Evolutionary conservation across 306 rosid species (phyloP), one percentile per base, ranked within the genome.

Genomic region (Myrica gale): DNA sequence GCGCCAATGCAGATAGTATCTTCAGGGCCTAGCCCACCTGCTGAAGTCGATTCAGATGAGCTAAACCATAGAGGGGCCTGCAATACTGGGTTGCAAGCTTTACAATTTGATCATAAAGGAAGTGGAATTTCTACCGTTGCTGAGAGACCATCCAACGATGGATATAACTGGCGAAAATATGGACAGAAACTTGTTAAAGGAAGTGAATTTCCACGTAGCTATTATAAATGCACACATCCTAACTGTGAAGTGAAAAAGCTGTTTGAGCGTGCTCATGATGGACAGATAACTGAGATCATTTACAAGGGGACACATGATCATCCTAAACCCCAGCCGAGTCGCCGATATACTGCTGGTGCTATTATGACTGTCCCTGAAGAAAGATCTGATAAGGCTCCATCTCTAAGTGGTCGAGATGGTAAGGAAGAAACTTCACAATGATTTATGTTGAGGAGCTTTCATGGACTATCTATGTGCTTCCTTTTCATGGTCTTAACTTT

Each of bases 161-260:
- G 98, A 75, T 95, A 95, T 82, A 92, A 95, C 83, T 95, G 98
- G 98, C 81, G 98, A 74, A 95, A 95, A 70, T 95, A 95, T 60
- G 98, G 98, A 74, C 97, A 95, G 83, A 95, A 95, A 76, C 98
- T 75, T 61, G 98, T 95, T 76, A 95, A 95, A 82, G 98, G 98
- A 74, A 83, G 98, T 84, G 98, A 95, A 85, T 95, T 92, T 79
- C 98, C 98, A 0, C 96, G 98, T 80, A 95, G 98, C 88, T 95
- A 95, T 84, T 95, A 95, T 88, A 95, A 95, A 82, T 95, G 98
- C 67, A 95, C 97, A 16, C 96, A 95, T 81, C 98, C 99, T 42
- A 89, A 88, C 83, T 95, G 99, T 84, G 99, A 95, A 88, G 99
- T 95, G 86, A 95, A 95, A 80, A 95, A 95, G 79, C 89, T 95